Evolutionary conservation across 176 grass and related monocot genomes (phyloP).

Genomic region (Cenchrus americanus): DNA sequence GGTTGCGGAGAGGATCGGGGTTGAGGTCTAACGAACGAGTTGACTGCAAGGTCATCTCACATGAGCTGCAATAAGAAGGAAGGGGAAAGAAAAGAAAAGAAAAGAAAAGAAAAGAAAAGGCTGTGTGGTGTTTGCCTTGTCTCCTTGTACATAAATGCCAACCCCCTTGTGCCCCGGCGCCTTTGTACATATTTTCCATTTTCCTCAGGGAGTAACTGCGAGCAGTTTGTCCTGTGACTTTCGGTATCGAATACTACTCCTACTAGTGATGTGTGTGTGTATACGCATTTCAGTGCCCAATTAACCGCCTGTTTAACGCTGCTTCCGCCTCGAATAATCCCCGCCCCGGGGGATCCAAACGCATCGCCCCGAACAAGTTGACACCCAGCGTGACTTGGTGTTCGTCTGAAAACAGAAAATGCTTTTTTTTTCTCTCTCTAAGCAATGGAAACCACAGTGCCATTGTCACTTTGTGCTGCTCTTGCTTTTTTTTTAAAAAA

Average conservation of each 20-base stretch:
- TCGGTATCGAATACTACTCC: not conserved
- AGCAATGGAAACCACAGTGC: too few relatives aligned
- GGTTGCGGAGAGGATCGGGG: conserved; percentile 62
- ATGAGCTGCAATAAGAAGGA: conserved; percentile 23
- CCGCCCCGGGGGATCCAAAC: not conserved
- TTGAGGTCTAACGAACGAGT: conserved; percentile 24
- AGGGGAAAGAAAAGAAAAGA: too few relatives aligned
- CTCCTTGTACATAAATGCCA: conserved; percentile 36
- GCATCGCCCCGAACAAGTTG: not conserved
- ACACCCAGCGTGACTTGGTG: not conserved
- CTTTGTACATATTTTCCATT: conserved; percentile 48
- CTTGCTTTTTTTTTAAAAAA: too few relatives aligned
- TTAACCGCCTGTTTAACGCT: not conserved
- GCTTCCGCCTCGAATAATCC: not conserved
- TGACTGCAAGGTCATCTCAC: not conserved
- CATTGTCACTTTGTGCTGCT: too few relatives aligned
- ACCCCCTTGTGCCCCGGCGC: conserved; percentile 33
- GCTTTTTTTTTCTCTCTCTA: too few relatives aligned
- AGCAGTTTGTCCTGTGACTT: conserved; percentile 11
- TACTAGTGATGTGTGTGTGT: not conserved
- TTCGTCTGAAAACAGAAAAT: not conserved
- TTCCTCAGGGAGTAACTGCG: conserved; percentile 19
- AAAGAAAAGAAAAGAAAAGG: not conserved
- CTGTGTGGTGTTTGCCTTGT: not conserved
- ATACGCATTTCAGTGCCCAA: not conserved